These are phyloP conservation scores for Teunomyces atbi DNA, from an alignment of 805 yeast genomes.

Conservation along the genomic window DNA sequence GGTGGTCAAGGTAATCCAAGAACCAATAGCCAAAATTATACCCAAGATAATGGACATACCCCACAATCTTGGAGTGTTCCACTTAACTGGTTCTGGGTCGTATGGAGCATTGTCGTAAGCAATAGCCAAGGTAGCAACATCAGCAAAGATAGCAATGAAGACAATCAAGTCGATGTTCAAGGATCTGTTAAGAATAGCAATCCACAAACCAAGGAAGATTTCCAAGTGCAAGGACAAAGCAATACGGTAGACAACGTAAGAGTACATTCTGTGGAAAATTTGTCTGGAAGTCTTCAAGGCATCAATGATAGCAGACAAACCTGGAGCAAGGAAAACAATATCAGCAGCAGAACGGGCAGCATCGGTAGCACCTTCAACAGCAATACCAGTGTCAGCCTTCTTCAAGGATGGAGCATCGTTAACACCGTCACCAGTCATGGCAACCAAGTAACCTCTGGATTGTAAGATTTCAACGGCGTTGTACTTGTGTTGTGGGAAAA, in stretches of 20 bases:
- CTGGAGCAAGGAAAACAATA: conserved; percentile 64
- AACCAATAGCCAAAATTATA: conserved; percentile 79
- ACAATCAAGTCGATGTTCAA: conserved; percentile 89
- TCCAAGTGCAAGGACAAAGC: conserved; percentile 94
- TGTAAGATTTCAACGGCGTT: conserved; percentile 94
- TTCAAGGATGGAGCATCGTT: conserved; percentile 96
- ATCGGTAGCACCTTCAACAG: conserved; percentile 97
- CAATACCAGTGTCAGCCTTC: conserved; percentile 89
- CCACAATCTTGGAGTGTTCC: conserved; percentile 97
- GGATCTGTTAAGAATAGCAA: conserved; percentile 86
- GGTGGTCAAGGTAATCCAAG: conserved; percentile 93
- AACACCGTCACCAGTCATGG: conserved; percentile 99
- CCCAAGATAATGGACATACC: conserved; percentile 92
- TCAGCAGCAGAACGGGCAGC: conserved; percentile 97
- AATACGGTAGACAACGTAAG: conserved; percentile 97
- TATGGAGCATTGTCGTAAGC: conserved; percentile 97
- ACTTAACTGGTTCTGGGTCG: conserved; percentile 89
- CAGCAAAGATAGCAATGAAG: conserved; percentile 96
- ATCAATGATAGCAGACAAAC: conserved; percentile 33
- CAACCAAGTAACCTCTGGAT: conserved; percentile 94
- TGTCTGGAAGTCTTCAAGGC: conserved; percentile 57
- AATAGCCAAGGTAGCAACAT: conserved; percentile 95
- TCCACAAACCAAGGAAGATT: conserved; percentile 93
- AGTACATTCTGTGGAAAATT: conserved; percentile 90
- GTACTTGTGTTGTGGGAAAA: conserved; percentile 97